phyloP scores from a whole-genome alignment of 768 basidiomycete species.

The Lactifluus subvellereus region DNA sequence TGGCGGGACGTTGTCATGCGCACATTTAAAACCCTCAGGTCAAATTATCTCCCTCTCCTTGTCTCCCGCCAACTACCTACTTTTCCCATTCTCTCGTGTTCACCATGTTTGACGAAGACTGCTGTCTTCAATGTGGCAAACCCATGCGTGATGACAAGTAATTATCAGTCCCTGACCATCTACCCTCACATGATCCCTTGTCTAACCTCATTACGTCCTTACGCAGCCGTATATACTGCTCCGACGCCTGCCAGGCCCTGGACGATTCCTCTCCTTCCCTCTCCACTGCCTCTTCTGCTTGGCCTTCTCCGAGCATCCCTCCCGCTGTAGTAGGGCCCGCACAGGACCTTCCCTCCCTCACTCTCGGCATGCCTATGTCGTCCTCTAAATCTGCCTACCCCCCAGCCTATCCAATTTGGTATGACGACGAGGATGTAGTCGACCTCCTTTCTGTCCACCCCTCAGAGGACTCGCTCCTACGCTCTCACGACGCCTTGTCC shows the following conservation, averaged over 20 bases:
- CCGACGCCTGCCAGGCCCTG: constrained; percentile 24
- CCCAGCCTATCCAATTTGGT: constrained; percentile 18
- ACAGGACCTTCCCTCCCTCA: constrained; percentile 15
- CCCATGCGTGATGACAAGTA: constrained; percentile 23
- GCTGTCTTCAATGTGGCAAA: constrained; percentile 29
- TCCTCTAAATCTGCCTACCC: constrained; percentile 19
- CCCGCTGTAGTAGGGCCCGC: constrained; percentile 3
- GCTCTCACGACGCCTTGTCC: constrained; percentile 14
- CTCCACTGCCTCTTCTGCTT: constrained; percentile 25
- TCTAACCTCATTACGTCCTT: constrained; percentile 22
- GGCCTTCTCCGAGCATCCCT: constrained; percentile 24
- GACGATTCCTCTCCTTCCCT: constrained; percentile 26
- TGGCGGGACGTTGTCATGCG: constrained; percentile 16
- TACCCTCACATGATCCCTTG: constrained; percentile 18
- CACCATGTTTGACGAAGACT: constrained; percentile 29
- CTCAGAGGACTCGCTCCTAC: constrained; percentile 3
- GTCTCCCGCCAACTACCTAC: neutral
- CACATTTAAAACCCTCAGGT: constrained; percentile 9
- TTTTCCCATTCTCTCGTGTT: neutral
- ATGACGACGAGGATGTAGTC: constrained; percentile 21
- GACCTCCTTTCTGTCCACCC: constrained; percentile 6
- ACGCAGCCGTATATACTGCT: constrained; percentile 26
- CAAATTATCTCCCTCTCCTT: neutral
- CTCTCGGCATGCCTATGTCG: constrained; percentile 17
- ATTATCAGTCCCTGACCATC: constrained; percentile 10